Conservation (phyloP, 208 protist genomes). For the Acanthamoeba pearcei region DNA sequence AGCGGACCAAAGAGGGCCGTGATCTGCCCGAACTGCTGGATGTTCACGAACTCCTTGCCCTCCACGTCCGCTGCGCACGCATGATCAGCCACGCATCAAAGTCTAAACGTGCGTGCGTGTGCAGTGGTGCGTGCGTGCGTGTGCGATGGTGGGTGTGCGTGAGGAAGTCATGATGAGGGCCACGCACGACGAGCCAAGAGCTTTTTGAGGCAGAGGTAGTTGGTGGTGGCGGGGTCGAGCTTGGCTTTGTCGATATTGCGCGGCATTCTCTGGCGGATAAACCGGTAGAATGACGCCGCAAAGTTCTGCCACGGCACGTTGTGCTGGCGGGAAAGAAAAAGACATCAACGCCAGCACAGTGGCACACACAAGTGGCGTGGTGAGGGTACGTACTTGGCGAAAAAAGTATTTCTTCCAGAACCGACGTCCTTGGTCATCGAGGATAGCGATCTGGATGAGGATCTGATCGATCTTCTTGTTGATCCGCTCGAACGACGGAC, state of each 20-base stretch:
- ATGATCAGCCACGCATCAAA: not conserved
- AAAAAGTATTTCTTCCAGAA: constrained; percentile 83
- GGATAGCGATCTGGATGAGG: constrained; percentile 63
- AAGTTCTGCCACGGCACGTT: constrained; percentile 18
- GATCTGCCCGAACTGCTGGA: constrained; percentile 83
- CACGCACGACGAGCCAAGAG: constrained; percentile 12
- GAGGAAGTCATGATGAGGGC: not conserved
- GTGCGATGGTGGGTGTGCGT: not conserved
- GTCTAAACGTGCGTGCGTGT: too few species aligned
- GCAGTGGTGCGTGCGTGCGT: not conserved
- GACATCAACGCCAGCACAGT: not conserved
- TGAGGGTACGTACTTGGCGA: not conserved
- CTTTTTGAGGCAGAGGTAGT: constrained; percentile 33
- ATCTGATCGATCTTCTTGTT: constrained; percentile 67
- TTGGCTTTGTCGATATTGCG: not conserved
- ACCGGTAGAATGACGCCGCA: not conserved
- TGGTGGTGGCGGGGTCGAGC: not conserved
- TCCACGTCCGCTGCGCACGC: constrained; percentile 34
- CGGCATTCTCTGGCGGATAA: constrained; percentile 22
- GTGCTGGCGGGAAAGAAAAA: not conserved
- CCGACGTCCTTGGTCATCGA: constrained; percentile 57
- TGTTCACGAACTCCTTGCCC: constrained; percentile 57
- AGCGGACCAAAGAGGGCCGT: constrained; percentile 81
- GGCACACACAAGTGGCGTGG: not conserved
- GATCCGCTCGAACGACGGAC: constrained; percentile 61